Evolutionary conservation across 331 rosid genomes (phyloP).

Genomic region (Quercus lobata): DNA sequence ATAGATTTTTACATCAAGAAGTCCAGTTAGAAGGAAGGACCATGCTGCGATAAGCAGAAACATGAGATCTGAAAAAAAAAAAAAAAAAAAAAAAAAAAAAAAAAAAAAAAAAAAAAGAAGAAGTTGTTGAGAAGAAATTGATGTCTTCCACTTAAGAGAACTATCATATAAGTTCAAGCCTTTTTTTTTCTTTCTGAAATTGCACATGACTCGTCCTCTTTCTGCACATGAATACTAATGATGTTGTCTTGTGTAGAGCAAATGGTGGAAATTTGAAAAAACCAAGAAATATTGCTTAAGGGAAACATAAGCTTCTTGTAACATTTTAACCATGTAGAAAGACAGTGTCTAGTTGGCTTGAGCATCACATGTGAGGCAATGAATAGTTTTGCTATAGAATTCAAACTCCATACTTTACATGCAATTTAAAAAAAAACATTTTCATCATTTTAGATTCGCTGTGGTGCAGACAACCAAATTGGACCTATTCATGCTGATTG

Average conservation of each 20-base stretch:
- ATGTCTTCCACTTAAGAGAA: not conserved
- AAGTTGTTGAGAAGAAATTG: not conserved
- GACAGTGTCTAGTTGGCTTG: not conserved
- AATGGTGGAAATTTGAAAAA: not conserved
- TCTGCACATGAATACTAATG: not conserved
- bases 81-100: not conserved
- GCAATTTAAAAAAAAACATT: not conserved
- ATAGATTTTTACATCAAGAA: not conserved
- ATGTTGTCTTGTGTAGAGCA: not conserved
- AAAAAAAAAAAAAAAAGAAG: not conserved
- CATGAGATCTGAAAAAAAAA: not conserved
- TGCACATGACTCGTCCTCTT: not conserved
- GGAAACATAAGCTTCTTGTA: not conserved
- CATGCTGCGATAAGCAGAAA: not conserved
- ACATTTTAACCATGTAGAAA: not conserved
- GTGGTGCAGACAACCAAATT: too few species aligned
- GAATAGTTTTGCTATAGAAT: not conserved
- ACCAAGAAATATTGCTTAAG: not conserved
- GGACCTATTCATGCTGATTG: too few species aligned
- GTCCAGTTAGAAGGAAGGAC: constrained; percentile 3
- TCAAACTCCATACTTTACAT: not conserved
- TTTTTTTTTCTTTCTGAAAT: not conserved
- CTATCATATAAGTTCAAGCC: not conserved
- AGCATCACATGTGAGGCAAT: not conserved
- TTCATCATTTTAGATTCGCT: not conserved